Evolutionary conservation across 352 stramenopile genomes (phyloP), one percentile per base, ranked within the genome.

Genomic region (Phytophthora fragariaefolia): DNA sequence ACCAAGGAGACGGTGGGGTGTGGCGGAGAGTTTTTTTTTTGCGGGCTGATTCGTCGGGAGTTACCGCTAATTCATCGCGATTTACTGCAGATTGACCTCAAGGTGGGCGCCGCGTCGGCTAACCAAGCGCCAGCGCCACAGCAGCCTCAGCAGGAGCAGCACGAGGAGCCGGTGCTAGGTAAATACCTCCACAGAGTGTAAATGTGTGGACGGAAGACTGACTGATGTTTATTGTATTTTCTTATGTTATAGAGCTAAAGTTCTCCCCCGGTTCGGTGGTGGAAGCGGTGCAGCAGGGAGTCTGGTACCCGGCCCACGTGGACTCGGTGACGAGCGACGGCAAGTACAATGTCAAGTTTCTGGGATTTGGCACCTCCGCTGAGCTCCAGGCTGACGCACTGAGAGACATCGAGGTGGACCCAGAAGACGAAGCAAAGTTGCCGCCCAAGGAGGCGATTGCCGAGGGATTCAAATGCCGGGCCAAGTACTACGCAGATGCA

Each of bases 401-500:
- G 8, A 79, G 85, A 51, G 51, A 47, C 2, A 80, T 93, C 49
- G 57, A 80, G 27, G 63, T 80, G 18, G 66, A 73, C 52, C 6
- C 47, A 9, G 60, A 64, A n/a, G 43, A 70, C 43, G 61, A 58
- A 15, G 50, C 48, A 1, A 38, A 73, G 22, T 38, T 91, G 22
- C 80, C 77, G 5, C 42, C 72, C 2, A 79, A 83, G 23, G 56
- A 75, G 6, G 23, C 51, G 3, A 82, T 96, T 52, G 27, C 45
- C 15, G 77, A 88, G 5, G 89, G 87, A 34, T 90, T 87, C 51
- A 66, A 79, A 34, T 94, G 86, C 48, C 65, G 68, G 51, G 85
- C 87, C 54, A 93, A 92, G 70, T 96, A 95, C 70, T 95, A 93
- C 47, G 82, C 80, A 10, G 89, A 96, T 55, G 57, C 72, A 5